These are phyloP conservation scores for Aspergillus mulundensis DNA, from an alignment of 495 filamentous ascomycete genomes.

Conservation along the genomic window DNA sequence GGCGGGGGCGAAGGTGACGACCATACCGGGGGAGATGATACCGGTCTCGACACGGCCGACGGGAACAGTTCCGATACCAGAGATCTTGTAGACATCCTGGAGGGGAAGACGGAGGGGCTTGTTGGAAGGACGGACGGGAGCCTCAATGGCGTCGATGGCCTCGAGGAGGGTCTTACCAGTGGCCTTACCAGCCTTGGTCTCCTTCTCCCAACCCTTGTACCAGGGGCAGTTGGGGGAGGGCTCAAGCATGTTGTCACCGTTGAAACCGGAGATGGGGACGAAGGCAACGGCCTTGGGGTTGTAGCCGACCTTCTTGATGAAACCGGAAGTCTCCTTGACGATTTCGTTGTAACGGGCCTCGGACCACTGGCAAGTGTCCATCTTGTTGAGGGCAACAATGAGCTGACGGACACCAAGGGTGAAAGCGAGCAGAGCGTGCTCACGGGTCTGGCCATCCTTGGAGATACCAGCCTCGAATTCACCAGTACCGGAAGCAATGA, in stretches of 20 bases:
- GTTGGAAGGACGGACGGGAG: conserved; percentile 76
- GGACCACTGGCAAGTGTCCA: conserved; percentile 99
- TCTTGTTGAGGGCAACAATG: conserved; percentile 99
- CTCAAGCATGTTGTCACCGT: conserved; percentile 99
- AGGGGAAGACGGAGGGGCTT: conserved; percentile 99
- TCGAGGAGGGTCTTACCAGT: conserved; percentile 97
- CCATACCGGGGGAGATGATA: conserved; percentile 96
- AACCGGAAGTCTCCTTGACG: conserved; percentile 99
- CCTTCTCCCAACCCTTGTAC: conserved; percentile 99
- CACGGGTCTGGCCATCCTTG: conserved; percentile 99
- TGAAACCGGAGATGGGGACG: conserved; percentile 99
- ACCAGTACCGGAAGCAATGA: conserved; percentile 99
- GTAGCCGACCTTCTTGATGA: conserved; percentile 99
- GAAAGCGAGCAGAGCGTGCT: conserved; percentile 99
- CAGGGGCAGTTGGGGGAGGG: conserved; percentile 90
- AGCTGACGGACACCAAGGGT: conserved; percentile 99
- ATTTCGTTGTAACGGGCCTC: conserved; percentile 97
- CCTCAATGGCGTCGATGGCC: conserved; percentile 96
- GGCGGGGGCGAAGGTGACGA: conserved; percentile 81
- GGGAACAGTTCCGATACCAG: conserved; percentile 98
- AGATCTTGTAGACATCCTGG: conserved; percentile 99
- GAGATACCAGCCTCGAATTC: conserved; percentile 99
- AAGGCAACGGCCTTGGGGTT: conserved; percentile 98
- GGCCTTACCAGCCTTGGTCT: conserved; percentile 86
- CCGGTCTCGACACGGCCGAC: conserved; percentile 99